Percentiles rank a stretch among this genome's conserved stretches.
Evolutionary conservation across 1,284 basidiomycete species (phyloP).

Genomic region (Ustilago crameri): DNA sequence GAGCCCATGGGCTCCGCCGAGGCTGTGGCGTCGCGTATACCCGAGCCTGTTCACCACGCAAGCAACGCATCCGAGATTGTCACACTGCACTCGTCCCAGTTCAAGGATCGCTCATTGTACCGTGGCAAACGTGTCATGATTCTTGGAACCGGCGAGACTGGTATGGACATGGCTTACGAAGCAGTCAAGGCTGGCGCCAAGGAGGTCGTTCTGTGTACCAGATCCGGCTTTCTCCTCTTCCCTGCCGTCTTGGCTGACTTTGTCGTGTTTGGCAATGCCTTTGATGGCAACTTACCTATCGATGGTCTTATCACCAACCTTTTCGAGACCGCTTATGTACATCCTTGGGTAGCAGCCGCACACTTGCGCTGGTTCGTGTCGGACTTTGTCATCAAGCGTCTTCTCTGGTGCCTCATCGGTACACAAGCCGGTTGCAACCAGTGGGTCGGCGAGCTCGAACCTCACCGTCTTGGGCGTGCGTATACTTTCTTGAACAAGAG

Average conservation of each 20-base stretch:
- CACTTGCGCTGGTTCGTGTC: conserved; percentile 77
- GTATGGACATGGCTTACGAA: conserved; percentile 75
- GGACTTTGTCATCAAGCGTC: conserved; percentile 75
- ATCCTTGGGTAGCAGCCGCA: conserved; percentile 70
- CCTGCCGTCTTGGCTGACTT: conserved; percentile 78
- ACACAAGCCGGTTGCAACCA: conserved; percentile 76
- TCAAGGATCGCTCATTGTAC: conserved; percentile 56
- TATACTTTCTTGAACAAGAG: conserved; percentile 71
- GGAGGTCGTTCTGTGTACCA: conserved; percentile 74
- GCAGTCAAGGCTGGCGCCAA: conserved; percentile 73
- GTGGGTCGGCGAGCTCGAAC: conserved; percentile 76
- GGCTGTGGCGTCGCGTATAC: conserved; percentile 23
- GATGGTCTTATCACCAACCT: conserved; percentile 75
- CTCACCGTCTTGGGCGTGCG: conserved; percentile 74
- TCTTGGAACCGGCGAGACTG: conserved; percentile 73
- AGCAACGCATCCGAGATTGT: conserved; percentile 42
- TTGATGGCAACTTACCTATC: conserved; percentile 73
- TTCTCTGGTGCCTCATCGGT: conserved; percentile 76
- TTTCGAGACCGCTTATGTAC: conserved; percentile 73
- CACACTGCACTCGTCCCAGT: conserved; percentile 55
- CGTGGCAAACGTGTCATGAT: conserved; percentile 55
- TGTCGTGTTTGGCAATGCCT: conserved; percentile 72
- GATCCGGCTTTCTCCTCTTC: conserved; percentile 73
- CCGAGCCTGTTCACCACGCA: conserved; percentile 32
- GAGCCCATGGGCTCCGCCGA: conserved; percentile 28